Percentiles rank a stretch among this genome's conserved stretches.
Conservation (phyloP, 306 rosid species). For the Trichosanthes truncata region DNA sequence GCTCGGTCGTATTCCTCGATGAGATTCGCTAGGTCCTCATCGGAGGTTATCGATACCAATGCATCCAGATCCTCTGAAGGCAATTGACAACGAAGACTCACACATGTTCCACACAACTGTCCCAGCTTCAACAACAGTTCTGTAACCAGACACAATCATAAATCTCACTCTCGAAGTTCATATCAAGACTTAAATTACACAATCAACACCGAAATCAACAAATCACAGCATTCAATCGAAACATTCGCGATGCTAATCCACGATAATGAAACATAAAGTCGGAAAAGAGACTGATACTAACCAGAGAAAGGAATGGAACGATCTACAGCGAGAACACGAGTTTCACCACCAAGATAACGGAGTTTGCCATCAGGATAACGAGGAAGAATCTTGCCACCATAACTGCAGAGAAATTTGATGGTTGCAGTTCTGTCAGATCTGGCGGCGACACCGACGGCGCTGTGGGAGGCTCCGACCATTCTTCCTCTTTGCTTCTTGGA, state of each 20-base stretch:
- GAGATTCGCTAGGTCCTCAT: conserved; percentile 79
- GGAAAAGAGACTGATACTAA: conserved; percentile 17
- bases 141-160: conserved; percentile 26
- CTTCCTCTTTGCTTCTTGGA: background rate
- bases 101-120: conserved; percentile 55
- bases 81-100: conserved; percentile 74
- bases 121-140: conserved; percentile 62
- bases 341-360: conserved; percentile 85
- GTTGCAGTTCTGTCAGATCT: conserved; percentile 25
- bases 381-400: conserved; percentile 90
- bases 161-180: conserved; percentile 16
- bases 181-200: background rate
- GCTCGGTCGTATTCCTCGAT: conserved; percentile 73
- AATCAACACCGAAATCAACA: background rate
- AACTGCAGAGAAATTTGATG: conserved; percentile 76
- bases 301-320: conserved; percentile 73
- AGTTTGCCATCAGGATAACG: conserved; percentile 90
- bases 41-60: conserved; percentile 70
- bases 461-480: conserved; percentile 38
- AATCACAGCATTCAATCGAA: background rate
- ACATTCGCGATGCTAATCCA: background rate
- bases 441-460: conserved; percentile 5
- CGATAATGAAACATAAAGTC: background rate
- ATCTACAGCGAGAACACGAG: conserved; percentile 72
- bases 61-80: conserved; percentile 93